Base-by-base conservation (phyloP, 2,329 filamentous ascomycete species). In the Apiospora aurea region DNA sequence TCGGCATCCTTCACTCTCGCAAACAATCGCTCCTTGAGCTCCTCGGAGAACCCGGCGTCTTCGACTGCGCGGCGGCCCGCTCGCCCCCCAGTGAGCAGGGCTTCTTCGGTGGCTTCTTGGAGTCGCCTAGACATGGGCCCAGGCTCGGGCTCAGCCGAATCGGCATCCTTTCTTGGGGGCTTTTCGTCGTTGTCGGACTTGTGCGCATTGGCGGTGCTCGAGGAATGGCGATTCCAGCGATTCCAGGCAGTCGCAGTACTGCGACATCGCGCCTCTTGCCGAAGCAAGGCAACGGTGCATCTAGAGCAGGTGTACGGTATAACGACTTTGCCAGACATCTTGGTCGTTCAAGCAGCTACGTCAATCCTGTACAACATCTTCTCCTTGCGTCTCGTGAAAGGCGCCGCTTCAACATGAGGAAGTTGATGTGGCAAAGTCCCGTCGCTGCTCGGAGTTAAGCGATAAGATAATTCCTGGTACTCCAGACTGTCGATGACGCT, bases 41-140 rank as follows among this genome's bases (percentile, higher is more conserved):
- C 89, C 8, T 89, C 87, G 46, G 88, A 89, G 81, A 92, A 92
- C 7, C 89, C 89, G 10, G 89, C 88, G 72, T 92, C 88, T 76
- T 90, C 85, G 29, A 92, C 81, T 6, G 90, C 88, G 38, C 85
- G 87, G 57, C 85, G 85, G n/a, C 90, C 89, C 16, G 89, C 86
- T 71, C 83, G 83, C n/a, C 90, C 89, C 44, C 89, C 89, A 1
- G 86, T 87, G 41, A 89, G 77, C 0, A 92, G 82, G 1, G 86
- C 88, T 70, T 92, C 89, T 75, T 92, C 90, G 1, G 90, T 92
- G 1, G 90, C 90, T 76, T 91, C 85, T 72, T 89, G 83, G 11
- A 92, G 83, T 21, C 89, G 87, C 49, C 88, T 85, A 11, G 88
- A 82, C 86, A 92, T 86, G 34, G 87, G 81, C 0, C 87, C 87